phyloP scores from a whole-genome alignment of 257 asterid genomes.

The Fraxinus anomala region DNA sequence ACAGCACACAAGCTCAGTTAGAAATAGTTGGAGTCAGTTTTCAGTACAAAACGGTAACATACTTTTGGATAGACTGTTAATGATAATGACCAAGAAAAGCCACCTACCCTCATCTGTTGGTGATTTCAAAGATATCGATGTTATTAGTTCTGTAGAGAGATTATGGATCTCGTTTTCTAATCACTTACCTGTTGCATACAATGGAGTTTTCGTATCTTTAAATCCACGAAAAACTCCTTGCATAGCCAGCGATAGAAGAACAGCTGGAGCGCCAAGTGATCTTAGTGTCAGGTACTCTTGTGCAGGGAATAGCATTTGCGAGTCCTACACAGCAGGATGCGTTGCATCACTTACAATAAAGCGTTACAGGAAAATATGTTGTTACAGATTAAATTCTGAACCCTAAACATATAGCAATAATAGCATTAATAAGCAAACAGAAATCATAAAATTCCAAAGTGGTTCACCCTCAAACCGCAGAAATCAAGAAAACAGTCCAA shows the following conservation, averaged over 20 bases:
- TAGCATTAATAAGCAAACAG: neutral
- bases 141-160: neutral
- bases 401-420: neutral
- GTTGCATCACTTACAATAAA: neutral
- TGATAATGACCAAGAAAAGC: neutral
- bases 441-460: neutral
- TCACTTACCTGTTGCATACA: conserved; percentile 48
- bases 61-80: neutral
- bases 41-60: neutral
- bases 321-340: neutral
- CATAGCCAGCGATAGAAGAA: conserved; percentile 74
- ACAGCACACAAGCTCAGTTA: neutral
- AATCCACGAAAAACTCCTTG: conserved; percentile 84
- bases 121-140: neutral
- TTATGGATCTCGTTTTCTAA: neutral
- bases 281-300: conserved; percentile 59
- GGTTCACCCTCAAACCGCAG: neutral
- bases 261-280: conserved; percentile 82
- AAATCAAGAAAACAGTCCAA: neutral
- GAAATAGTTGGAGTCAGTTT: neutral
- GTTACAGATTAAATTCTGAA: neutral
- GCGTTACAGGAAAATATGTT: neutral
- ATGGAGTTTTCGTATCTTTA: conserved; percentile 76
- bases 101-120: neutral
- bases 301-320: conserved; percentile 42